Evolutionary conservation across 768 basidiomycete genomes (phyloP).

Genomic region (Hysterangium stoloniferum): DNA sequence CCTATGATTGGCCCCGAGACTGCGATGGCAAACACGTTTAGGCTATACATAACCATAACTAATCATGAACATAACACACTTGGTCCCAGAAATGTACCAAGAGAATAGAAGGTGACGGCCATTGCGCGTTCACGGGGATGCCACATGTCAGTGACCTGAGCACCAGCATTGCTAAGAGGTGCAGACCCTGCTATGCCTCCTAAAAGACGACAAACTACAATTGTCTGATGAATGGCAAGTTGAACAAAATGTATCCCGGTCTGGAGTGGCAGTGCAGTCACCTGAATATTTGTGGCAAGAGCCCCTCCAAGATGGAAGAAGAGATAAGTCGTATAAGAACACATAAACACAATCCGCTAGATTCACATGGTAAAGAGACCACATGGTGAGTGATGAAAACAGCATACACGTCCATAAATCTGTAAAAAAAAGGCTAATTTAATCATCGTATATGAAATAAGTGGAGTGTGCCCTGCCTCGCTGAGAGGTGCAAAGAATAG

Average conservation of each 20-base stretch:
- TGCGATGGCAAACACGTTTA: slow-evolving; percentile 20
- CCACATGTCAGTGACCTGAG: slow-evolving; percentile 53
- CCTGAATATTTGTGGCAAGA: slow-evolving; percentile 39
- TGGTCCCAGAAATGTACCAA: slow-evolving; percentile 39
- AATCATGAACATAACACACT: neutral
- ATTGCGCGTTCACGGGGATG: slow-evolving; percentile 50
- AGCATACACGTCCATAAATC: slow-evolving; percentile 46
- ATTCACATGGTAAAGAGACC: neutral
- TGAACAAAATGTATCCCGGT: slow-evolving; percentile 46
- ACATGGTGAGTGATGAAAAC: slow-evolving; percentile 3
- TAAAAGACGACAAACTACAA: slow-evolving; percentile 8
- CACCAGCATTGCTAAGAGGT: slow-evolving; percentile 55
- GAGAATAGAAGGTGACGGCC: slow-evolving; percentile 51
- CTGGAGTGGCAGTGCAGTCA: slow-evolving; percentile 40
- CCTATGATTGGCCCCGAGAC: slow-evolving; percentile 64
- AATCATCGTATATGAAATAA: slow-evolving; percentile 8
- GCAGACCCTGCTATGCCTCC: slow-evolving; percentile 7
- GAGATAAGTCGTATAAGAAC: slow-evolving; percentile 42
- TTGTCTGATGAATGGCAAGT: slow-evolving; percentile 33
- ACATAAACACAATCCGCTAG: slow-evolving; percentile 48
- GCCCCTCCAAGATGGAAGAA: slow-evolving; percentile 49
- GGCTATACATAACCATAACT: slow-evolving; percentile 33
- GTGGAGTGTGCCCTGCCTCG: slow-evolving; percentile 33
- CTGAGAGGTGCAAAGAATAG: slow-evolving; percentile 52
- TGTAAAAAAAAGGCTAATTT: slow-evolving; percentile 17